These are phyloP conservation scores for Colletotrichum zoysiae DNA, from an alignment of 2,329 filamentous ascomycete species.

Conservation along the genomic window DNA sequence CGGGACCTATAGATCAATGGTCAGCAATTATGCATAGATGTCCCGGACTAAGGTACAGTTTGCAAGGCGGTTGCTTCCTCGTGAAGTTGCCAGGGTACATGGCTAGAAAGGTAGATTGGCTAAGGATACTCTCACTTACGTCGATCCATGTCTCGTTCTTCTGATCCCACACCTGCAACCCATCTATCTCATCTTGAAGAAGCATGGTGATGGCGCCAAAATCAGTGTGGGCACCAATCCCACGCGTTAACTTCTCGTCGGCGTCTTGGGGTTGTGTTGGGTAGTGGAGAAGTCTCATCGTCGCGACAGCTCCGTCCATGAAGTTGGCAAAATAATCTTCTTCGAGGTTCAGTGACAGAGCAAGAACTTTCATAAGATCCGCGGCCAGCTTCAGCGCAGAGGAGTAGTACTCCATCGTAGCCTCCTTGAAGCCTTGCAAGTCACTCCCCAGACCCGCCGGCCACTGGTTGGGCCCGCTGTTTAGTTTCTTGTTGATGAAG, in stretches of 20 bases:
- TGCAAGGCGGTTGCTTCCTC: too few species aligned
- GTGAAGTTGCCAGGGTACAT: background rate
- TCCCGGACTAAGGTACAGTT: too few species aligned
- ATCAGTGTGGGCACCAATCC: conserved; percentile 66
- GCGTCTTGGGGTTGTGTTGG: conserved; percentile 55
- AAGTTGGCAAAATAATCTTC: conserved; percentile 59
- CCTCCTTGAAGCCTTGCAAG: conserved; percentile 51
- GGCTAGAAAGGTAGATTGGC: background rate
- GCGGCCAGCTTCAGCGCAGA: conserved; percentile 55
- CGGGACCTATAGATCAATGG: conserved; percentile 49
- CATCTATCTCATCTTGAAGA: conserved; percentile 63
- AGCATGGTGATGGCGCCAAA: conserved; percentile 69
- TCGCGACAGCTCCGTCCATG: conserved; percentile 57
- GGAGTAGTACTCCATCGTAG: conserved; percentile 56
- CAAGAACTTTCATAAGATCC: conserved; percentile 57
- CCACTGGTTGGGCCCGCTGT: conserved; percentile 58
- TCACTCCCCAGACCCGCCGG: conserved; percentile 51
- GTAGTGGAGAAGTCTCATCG: conserved; percentile 63
- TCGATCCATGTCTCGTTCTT: conserved; percentile 58
- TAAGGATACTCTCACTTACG: conserved; percentile 43
- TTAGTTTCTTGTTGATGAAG: conserved; percentile 56
- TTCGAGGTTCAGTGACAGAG: conserved; percentile 56
- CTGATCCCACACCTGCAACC: conserved; percentile 64
- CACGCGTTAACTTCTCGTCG: conserved; percentile 50
- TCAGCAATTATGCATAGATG: conserved; percentile 15